Percentiles rank a stretch among this genome's conserved stretches.
These are phyloP conservation scores for Talaromyces pinophilus DNA, from an alignment of 2,329 filamentous ascomycete genomes.

Conservation along the genomic window DNA sequence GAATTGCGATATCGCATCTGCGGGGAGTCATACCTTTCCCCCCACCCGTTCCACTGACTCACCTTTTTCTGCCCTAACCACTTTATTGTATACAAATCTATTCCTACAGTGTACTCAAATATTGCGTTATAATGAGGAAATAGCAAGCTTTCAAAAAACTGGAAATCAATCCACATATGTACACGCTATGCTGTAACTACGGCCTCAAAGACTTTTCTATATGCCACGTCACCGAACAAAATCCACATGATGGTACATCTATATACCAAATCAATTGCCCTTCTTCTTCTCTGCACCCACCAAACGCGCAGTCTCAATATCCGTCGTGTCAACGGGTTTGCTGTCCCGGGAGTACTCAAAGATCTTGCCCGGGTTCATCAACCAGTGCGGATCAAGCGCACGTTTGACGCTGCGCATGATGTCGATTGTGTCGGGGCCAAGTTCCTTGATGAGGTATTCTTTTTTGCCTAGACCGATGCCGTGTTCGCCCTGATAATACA, in stretches of 20 bases:
- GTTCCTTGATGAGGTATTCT: conserved; percentile 72
- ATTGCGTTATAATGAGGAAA: background rate
- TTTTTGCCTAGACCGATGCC: conserved; percentile 86
- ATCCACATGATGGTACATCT: background rate
- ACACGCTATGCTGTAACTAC: background rate
- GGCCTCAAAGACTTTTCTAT: background rate
- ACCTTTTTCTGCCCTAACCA: background rate
- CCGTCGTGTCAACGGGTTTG: conserved; percentile 9
- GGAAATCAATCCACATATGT: background rate
- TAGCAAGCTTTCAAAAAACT: background rate
- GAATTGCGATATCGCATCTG: conserved; percentile 18
- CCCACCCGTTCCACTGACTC: conserved; percentile 4
- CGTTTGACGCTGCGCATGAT: conserved; percentile 83
- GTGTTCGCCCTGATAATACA: conserved; percentile 64
- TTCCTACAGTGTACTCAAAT: background rate
- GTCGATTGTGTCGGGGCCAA: conserved; percentile 75
- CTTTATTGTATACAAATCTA: background rate
- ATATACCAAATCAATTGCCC: background rate
- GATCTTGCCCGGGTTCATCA: conserved; percentile 91
- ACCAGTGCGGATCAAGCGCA: conserved; percentile 81
- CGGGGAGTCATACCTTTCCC: conserved; percentile 6
- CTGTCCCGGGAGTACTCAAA: conserved; percentile 60
- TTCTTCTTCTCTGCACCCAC: conserved; percentile 26
- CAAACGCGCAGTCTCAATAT: conserved; percentile 22
- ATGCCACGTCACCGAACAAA: background rate